These are phyloP conservation scores for Alternaria panax DNA, from an alignment of 2,329 filamentous ascomycete species.

Conservation along the genomic window DNA sequence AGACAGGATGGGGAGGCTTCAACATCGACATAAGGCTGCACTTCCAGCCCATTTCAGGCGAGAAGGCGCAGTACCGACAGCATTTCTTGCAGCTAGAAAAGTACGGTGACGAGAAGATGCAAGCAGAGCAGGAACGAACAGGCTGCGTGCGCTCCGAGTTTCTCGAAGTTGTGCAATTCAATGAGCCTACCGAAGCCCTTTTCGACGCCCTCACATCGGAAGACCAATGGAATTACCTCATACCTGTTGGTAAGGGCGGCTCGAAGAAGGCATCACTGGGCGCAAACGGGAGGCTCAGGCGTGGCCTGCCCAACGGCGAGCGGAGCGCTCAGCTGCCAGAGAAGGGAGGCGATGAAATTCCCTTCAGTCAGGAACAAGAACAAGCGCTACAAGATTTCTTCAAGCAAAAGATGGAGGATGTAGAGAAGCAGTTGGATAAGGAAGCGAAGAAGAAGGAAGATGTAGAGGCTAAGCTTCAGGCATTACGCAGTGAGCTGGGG, in stretches of 20 bases:
- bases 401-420: constrained; percentile 41
- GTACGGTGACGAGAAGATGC: constrained; percentile 75
- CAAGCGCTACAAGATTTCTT: constrained; percentile 40
- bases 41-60: constrained; percentile 84
- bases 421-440: constrained; percentile 43
- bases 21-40: constrained; percentile 95
- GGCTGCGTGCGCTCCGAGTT: constrained; percentile 76
- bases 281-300: constrained; percentile 43
- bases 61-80: constrained; percentile 96
- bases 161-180: constrained; percentile 96
- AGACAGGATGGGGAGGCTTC: constrained; percentile 98
- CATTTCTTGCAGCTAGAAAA: constrained; percentile 91
- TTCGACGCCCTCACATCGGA: constrained; percentile 85
- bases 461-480: constrained; percentile 42
- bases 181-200: constrained; percentile 92
- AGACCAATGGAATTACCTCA: constrained; percentile 62
- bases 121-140: constrained; percentile 62
- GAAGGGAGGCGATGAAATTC: constrained; percentile 43
- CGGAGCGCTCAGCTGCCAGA: constrained; percentile 47
- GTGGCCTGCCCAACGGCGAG: constrained; percentile 47
- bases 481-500: constrained; percentile 40
- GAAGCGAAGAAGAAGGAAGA: constrained; percentile 43
- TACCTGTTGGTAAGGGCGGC: constrained; percentile 51
- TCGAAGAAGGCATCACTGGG: constrained; percentile 47
- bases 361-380: constrained; percentile 49